Evolutionary conservation across 2,329 filamentous ascomycete genomes (phyloP), one percentile per base, ranked within the genome.

Genomic region (Achaetomium macrosporum): DNA sequence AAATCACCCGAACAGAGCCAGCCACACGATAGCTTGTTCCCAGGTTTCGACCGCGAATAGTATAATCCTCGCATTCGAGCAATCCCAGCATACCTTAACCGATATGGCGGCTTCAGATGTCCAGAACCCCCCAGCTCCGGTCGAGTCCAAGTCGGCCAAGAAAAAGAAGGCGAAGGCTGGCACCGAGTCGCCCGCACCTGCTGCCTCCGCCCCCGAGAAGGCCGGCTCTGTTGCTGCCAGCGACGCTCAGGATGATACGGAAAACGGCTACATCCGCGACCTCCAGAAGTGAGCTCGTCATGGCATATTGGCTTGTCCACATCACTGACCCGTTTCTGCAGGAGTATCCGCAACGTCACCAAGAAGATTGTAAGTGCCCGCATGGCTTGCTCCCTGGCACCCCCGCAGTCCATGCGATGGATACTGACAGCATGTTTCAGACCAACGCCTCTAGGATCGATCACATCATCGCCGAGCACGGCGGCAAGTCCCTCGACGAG

Each of bases 331-430:
- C 40, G 51, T 15, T 20, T 45, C 10, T 12, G 20, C 61, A 96
- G 90, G 78, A 90, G 83, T 71, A 88, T 96, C 64, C 90, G 92
- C 66, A 95, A 93, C 71, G 75, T 93, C 65, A 87, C 84, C 76
- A 97, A 96, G 81, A 96, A 96, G 75, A 84, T 97, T 65, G 89
- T 95, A 73, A 74, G 87, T 76, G 33, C 10, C n/a, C 40, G 30
- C 36, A 69, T 30, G 31, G 12, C 30, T 17, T 33, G 43, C 40
- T 15, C 25, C 11, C 37, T 36, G 2, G 15, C 16, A n/a, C 16
- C 13, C 36, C 13, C 44, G 17, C 13, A 25, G 37, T 13, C 39
- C 53, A 47, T 37, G 15, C n/a, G 10, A 16, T n/a, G 13, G 59
- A 44, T 33, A 13, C 44, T 47, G 43, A 54, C 50, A 19, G 46